phyloP scores from a whole-genome alignment of 805 yeast species.

The Monosporozyma servazzii region DNA sequence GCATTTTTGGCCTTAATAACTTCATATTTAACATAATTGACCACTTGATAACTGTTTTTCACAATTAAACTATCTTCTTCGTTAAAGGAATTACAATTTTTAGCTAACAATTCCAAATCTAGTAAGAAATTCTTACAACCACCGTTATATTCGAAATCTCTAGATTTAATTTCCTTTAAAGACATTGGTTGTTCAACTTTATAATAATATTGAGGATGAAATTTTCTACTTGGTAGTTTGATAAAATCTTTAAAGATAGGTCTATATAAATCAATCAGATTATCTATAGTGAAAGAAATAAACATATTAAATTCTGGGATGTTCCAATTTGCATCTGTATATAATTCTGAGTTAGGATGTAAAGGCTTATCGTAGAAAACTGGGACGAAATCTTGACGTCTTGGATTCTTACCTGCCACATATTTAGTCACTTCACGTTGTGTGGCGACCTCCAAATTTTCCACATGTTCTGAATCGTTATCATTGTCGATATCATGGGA shows the following conservation, averaged over 20 bases:
- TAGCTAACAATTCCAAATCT: conserved; percentile 59
- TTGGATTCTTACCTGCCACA: conserved; percentile 29
- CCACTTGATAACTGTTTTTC: conserved; percentile 49
- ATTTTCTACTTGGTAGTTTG: conserved; percentile 61
- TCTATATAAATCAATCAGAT: conserved; percentile 21
- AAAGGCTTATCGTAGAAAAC: conserved; percentile 21
- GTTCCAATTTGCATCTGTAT: conserved; percentile 25
- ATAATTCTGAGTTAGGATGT: conserved; percentile 26
- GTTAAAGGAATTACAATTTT: conserved; percentile 66
- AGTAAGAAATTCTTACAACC: conserved; percentile 36
- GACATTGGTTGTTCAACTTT: conserved; percentile 60
- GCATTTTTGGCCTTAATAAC: conserved; percentile 32
- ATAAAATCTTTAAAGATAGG: conserved; percentile 44
- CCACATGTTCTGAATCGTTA: conserved; percentile 4
- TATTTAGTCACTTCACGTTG: conserved; percentile 13
- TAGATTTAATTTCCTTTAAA: conserved; percentile 48
- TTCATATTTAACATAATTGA: conserved; percentile 46
- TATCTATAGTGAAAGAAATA: conserved; percentile 24
- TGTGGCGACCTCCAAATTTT: conserved; percentile 1
- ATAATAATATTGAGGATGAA: conserved; percentile 73
- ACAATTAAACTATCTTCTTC: conserved; percentile 60
- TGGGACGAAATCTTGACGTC: conserved; percentile 14
- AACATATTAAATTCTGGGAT: conserved; percentile 27
- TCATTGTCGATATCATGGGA: background rate
- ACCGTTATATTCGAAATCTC: conserved; percentile 26